Evolutionary conservation across 345 rosid species (phyloP), one percentile per base, ranked within the genome.

Genomic region (Salix purpurea): DNA sequence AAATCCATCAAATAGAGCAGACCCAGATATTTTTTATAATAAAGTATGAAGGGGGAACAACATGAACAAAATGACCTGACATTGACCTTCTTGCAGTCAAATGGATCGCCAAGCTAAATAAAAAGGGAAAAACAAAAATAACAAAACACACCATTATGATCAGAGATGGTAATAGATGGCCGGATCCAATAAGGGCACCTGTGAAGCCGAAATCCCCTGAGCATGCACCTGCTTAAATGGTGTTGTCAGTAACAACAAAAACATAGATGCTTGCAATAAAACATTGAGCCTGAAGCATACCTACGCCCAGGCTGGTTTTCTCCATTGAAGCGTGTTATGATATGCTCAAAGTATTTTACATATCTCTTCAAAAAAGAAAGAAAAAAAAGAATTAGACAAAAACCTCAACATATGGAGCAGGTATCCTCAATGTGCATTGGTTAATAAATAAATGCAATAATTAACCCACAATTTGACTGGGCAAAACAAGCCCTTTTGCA

Each of bases 401-500:
- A 44, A 76, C 52, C 70, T 48, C 67, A 46, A 14, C 37, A 30
- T 62, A 71, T 67, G 46, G 2, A 60, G 2, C 37, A 72, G 40
- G 64, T 67, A 65, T 50, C 23, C 32, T 7, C 23, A 62, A 70
- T 42, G 61, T 66, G 46, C 54, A 70, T 32, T 78, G 23, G 66
- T 46, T 24, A 3, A 66, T 16, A 70, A 60, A 71, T 48, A 42
- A 42, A 44, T 46, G 54, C 74, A 74, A 34, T 77, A 56, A 7
- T 58, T 70, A 64, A 88, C 94, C 87, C 77, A 92, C 97, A 87
- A 92, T 90, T 86, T 92, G 97, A 84, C 97, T 92, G 19, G 97
- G 97, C 71, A 91, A 90, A 85, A 90, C 93, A 26, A 95, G 91
- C 80, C 96, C 99, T 85, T 90, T 93, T 69, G 92, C 96, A 84